phyloP scores from a whole-genome alignment of 148 eudicot species.

The Persicaria tinctoria region DNA sequence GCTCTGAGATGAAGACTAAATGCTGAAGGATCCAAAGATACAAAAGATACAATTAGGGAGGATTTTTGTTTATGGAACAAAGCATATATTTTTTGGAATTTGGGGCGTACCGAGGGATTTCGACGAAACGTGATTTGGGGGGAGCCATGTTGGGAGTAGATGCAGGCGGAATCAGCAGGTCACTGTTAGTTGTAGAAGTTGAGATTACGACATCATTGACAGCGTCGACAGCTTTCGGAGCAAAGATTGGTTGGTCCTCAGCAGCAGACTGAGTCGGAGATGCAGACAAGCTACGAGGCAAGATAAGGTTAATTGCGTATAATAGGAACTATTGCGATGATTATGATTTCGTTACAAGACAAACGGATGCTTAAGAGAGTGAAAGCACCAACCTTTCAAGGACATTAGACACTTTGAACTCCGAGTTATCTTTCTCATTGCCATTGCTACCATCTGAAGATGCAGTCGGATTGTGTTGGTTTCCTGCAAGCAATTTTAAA shows the following conservation, averaged over 20 bases:
- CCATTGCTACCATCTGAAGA: not conserved
- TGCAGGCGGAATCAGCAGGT: slow-evolving; percentile 15
- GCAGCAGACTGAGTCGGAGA: slow-evolving; percentile 36
- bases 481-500: slow-evolving; percentile 23
- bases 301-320: slow-evolving; percentile 35
- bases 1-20: slow-evolving; percentile 22
- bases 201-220: not conserved
- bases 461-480: not conserved
- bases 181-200: slow-evolving; percentile 23
- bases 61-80: not conserved
- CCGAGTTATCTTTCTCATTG: slow-evolving; percentile 20
- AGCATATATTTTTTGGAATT: not conserved
- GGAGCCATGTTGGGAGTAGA: slow-evolving; percentile 24
- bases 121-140: slow-evolving; percentile 22
- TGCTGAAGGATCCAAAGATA: slow-evolving; percentile 1
- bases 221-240: slow-evolving; percentile 18
- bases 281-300: slow-evolving; percentile 71
- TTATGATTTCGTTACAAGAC: not conserved
- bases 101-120: slow-evolving; percentile 42
- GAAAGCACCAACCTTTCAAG: slow-evolving; percentile 41
- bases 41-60: not conserved
- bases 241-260: slow-evolving; percentile 28
- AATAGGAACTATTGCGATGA: slow-evolving; percentile 39
- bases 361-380: not conserved
- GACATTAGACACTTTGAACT: slow-evolving; percentile 29